Base-by-base conservation (phyloP, 2,329 filamentous ascomycete genomes). In the Drechslerella dactyloides region DNA sequence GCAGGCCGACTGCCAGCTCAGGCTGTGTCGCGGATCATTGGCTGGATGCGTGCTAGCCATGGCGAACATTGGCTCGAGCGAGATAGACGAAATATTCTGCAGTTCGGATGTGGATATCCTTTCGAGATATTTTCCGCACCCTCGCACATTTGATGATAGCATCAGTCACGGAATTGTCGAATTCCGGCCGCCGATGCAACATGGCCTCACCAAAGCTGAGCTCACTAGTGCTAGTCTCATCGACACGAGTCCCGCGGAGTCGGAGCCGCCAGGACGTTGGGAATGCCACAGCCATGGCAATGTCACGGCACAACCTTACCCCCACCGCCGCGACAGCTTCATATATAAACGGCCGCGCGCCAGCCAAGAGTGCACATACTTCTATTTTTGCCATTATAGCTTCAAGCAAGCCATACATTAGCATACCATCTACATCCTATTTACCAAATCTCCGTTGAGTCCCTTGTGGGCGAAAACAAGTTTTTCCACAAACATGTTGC, bases 251-350 rank as follows among this genome's bases (percentile, higher is more conserved):
- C 8, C 27, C 27, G 8, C 27, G 27, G 27, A 33, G 4, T 33
- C 27, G 27, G 27, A 33, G n/a, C n/a, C n/a, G n/a, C n/a, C n/a
- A n/a, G n/a, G n/a, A n/a, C n/a, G n/a, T n/a, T n/a, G n/a, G n/a
- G n/a, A n/a, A n/a, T n/a, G n/a, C n/a, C n/a, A n/a, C n/a, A n/a
- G n/a, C n/a, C n/a, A n/a, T n/a, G n/a, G n/a, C n/a, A n/a, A n/a
- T n/a, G n/a, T n/a, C n/a, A n/a, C n/a, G n/a, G n/a, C n/a, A n/a
- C n/a, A n/a, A n/a, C n/a, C n/a, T n/a, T n/a, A n/a, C n/a, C n/a
- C n/a, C n/a, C n/a, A n/a, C n/a, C n/a, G n/a, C n/a, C n/a, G 48
- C 48, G 55, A 56, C 56, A 60, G 51, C 60, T 72, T 72, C 68
- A 57, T 72, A 72, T 72, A 65, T 65, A 72, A 72, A 33, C 23